These are phyloP conservation scores for Grosmannia serpens DNA, from an alignment of 2,329 filamentous ascomycete genomes.

Conservation along the genomic window DNA sequence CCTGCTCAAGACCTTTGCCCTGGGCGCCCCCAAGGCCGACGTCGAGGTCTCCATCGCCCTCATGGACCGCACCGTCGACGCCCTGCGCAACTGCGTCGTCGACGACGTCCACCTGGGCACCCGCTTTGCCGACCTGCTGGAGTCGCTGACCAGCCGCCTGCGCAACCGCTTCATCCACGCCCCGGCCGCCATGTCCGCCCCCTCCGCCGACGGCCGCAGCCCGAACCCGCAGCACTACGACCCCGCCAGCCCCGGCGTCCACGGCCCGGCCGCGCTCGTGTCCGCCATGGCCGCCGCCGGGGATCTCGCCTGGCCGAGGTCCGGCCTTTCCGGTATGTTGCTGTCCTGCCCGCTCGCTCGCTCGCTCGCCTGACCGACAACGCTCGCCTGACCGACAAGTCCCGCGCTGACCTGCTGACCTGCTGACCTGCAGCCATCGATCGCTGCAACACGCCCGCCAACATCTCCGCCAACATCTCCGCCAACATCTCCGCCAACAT, in stretches of 20 bases:
- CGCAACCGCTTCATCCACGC: conserved; percentile 63
- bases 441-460: conserved; percentile 33
- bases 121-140: conserved; percentile 71
- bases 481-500: too few species aligned
- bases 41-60: conserved; percentile 64
- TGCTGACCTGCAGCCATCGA: conserved; percentile 13
- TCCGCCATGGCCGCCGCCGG: neutral
- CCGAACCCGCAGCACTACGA: neutral
- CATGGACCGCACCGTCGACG: conserved; percentile 64
- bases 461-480: conserved; percentile 53
- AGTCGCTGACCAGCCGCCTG: conserved; percentile 63
- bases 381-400: too few species aligned
- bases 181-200: conserved; percentile 23
- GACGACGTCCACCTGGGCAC: conserved; percentile 81
- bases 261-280: neutral
- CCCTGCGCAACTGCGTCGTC: conserved; percentile 65
- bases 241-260: neutral
- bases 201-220: neutral
- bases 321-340: neutral
- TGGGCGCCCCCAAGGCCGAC: conserved; percentile 68
- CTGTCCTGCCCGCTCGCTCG: too few species aligned
- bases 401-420: too few species aligned
- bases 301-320: conserved; percentile 6
- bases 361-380: neutral
- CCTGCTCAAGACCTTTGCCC: conserved; percentile 70